A percentile compares a stretch with the other conserved stretches of the same genome.
Evolutionary conservation across 805 yeast genomes (phyloP).

Genomic region (Yarrowia sp.): DNA sequence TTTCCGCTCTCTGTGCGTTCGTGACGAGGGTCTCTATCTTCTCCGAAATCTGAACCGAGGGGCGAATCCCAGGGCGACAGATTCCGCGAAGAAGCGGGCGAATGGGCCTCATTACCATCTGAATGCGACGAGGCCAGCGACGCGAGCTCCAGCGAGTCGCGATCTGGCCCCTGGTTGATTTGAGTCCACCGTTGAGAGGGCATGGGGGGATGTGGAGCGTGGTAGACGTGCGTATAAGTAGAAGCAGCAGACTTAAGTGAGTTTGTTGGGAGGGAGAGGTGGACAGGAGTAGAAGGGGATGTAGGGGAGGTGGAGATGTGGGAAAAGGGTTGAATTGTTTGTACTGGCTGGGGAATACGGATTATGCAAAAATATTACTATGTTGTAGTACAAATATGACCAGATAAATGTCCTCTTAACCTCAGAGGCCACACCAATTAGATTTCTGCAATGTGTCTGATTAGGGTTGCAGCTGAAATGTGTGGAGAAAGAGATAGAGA

Average conservation of each 20-base stretch:
- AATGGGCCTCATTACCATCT: slow-evolving; percentile 16
- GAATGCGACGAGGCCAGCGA: slow-evolving; percentile 37
- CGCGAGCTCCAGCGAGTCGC: slow-evolving; percentile 37
- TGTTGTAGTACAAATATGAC: not conserved
- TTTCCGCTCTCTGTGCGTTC: slow-evolving; percentile 25
- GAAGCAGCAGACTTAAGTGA: not conserved
- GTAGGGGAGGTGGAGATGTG: not conserved
- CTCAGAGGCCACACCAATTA: not conserved
- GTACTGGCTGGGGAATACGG: not conserved
- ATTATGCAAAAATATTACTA: not conserved
- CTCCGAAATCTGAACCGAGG: slow-evolving; percentile 22
- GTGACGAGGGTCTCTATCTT: slow-evolving; percentile 27
- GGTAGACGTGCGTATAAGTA: not conserved
- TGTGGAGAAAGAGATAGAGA: too few species aligned
- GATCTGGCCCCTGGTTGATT: slow-evolving; percentile 10
- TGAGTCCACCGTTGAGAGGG: slow-evolving; percentile 23
- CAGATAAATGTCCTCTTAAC: not conserved
- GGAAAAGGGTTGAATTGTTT: too few species aligned
- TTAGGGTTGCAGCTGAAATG: too few species aligned
- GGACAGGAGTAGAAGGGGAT: not conserved
- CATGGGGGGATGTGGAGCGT: not conserved
- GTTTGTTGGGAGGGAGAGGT: not conserved
- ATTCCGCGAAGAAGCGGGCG: slow-evolving; percentile 29
- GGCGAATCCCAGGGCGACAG: slow-evolving; percentile 32
- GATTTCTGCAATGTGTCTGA: not conserved